Evolutionary conservation across 23 red algal genomes (phyloP).

Genomic region (Chondrus crispus): DNA sequence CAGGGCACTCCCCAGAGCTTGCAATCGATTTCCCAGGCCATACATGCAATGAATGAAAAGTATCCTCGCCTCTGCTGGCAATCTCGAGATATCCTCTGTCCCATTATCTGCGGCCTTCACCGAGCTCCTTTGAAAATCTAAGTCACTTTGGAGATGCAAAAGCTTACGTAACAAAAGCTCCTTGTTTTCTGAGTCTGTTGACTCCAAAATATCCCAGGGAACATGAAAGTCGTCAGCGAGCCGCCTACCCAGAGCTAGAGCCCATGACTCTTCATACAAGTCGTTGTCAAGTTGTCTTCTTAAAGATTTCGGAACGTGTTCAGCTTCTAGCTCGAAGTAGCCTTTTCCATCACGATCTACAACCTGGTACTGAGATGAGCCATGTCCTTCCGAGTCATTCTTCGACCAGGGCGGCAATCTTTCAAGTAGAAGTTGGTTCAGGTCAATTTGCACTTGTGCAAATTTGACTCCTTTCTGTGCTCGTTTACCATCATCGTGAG

Average conservation of each 20-base stretch:
- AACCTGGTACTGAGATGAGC: neutral
- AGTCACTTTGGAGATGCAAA: constrained; percentile 29
- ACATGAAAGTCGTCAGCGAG: constrained; percentile 49
- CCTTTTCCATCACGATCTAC: neutral
- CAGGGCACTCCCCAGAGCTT: constrained; percentile 62
- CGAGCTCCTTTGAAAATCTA: neutral
- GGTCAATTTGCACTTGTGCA: constrained; percentile 68
- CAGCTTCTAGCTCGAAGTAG: constrained; percentile 17
- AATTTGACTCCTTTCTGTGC: constrained; percentile 63
- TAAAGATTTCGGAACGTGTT: constrained; percentile 38
- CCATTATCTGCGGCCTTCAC: neutral
- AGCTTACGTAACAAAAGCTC: constrained; percentile 16
- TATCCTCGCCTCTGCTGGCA: neutral
- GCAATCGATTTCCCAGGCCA: constrained; percentile 77
- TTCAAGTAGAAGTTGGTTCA: constrained; percentile 63
- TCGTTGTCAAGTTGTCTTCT: constrained; percentile 29
- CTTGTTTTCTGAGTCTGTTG: neutral
- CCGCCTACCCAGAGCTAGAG: constrained; percentile 58
- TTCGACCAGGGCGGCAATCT: constrained; percentile 38
- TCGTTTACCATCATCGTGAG: constrained; percentile 40
- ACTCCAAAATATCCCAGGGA: constrained; percentile 76
- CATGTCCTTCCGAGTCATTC: neutral
- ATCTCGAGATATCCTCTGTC: neutral
- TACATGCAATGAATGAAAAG: constrained; percentile 68
- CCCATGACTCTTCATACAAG: constrained; percentile 27